Percentiles rank a stretch among this genome's conserved stretches.
phyloP scores from a whole-genome alignment of 176 grass and related monocot genomes.

The Calamus simplicifolius region DNA sequence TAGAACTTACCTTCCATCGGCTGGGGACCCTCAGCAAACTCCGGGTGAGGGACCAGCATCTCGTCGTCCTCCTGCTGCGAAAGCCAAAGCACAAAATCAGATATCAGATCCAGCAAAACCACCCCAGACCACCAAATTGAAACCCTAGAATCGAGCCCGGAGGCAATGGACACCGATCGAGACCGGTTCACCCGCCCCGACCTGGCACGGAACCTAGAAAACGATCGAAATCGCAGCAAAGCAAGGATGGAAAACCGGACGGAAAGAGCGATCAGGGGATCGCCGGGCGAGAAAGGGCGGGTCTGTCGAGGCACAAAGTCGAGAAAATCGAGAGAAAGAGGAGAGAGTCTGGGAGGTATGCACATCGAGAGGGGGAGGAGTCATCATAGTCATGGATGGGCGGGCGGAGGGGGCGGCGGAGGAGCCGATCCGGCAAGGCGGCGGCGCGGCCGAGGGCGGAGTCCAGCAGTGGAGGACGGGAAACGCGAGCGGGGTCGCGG shows the following conservation, averaged over 20 bases:
- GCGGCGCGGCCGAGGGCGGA: not conserved
- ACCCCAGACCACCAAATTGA: not conserved
- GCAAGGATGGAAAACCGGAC: not conserved
- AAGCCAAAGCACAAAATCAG: slow-evolving; percentile 17
- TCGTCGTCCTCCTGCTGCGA: slow-evolving; percentile 23
- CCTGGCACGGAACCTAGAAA: slow-evolving; percentile 4
- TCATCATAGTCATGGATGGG: slow-evolving; percentile 13
- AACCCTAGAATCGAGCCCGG: not conserved
- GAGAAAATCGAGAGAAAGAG: not conserved
- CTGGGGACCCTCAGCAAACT: slow-evolving; percentile 13
- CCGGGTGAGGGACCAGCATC: slow-evolving; percentile 23
- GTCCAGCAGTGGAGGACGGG: not conserved
- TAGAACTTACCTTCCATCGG: slow-evolving; percentile 16
- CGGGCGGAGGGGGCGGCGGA: not conserved
- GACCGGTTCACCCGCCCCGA: not conserved
- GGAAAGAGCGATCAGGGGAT: not conserved
- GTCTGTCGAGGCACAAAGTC: not conserved
- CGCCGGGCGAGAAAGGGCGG: not conserved
- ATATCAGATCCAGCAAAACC: slow-evolving; percentile 6
- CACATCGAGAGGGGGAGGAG: slow-evolving; percentile 16
- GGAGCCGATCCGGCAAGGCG: slow-evolving; percentile 2
- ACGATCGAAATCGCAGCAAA: not conserved
- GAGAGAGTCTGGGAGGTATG: not conserved
- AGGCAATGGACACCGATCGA: not conserved
- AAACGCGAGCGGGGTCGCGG: not conserved